Evolutionary conservation across 306 rosid species (phyloP).

Genomic region (Neltuma alba): DNA sequence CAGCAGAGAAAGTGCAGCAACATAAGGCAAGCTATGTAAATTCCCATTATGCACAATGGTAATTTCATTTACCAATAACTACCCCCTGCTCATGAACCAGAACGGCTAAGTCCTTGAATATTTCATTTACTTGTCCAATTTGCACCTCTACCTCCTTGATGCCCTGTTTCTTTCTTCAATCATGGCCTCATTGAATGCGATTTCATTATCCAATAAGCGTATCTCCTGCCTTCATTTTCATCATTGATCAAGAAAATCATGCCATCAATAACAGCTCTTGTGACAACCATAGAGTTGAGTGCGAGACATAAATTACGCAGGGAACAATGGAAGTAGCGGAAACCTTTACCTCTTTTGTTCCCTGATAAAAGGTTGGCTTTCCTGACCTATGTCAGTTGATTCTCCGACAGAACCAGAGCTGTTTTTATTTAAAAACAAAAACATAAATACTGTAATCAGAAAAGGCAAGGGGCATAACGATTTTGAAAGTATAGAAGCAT

Average conservation of each 20-base stretch:
- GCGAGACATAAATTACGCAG: constrained; percentile 1
- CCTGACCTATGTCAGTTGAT: constrained; percentile 45
- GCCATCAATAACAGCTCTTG: constrained; percentile 19
- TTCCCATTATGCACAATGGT: constrained; percentile 1
- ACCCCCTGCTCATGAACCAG: constrained; percentile 83
- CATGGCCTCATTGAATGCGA: constrained; percentile 80
- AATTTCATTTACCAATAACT: constrained; percentile 61
- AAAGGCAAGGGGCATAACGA: background rate
- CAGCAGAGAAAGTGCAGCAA: constrained; percentile 7
- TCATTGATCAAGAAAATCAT: constrained; percentile 34
- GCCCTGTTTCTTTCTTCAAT: constrained; percentile 85
- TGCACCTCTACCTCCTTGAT: constrained; percentile 73
- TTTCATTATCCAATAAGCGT: constrained; percentile 60
- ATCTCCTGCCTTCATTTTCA: constrained; percentile 67
- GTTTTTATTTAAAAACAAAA: constrained; percentile 31
- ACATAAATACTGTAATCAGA: constrained; percentile 10
- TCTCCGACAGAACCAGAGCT: constrained; percentile 58
- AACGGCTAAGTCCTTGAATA: constrained; percentile 86
- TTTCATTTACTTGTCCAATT: constrained; percentile 74
- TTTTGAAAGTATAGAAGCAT: constrained; percentile 9
- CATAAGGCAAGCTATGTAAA: constrained; percentile 16
- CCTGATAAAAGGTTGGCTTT: constrained; percentile 60
- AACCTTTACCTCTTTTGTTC: constrained; percentile 60
- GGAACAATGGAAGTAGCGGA: background rate
- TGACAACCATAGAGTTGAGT: background rate